phyloP scores from a whole-genome alignment of 164 flowering plant genomes.

The Tetracentron sinense region DNA sequence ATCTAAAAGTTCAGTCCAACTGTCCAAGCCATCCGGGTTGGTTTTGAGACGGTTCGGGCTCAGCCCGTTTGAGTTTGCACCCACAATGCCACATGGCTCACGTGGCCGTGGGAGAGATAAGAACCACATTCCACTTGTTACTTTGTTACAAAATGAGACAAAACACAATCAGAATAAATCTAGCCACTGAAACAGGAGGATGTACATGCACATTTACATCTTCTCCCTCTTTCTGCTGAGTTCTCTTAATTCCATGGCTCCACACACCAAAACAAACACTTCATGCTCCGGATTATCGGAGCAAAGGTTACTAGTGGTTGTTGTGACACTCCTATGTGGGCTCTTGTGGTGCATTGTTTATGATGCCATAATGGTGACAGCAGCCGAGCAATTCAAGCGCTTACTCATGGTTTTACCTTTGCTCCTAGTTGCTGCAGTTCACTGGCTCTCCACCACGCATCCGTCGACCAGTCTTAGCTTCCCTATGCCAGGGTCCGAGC shows the following conservation, averaged over 20 bases:
- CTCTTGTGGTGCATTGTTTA: conserved; percentile 29
- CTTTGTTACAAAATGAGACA: no score
- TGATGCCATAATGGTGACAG: conserved; percentile 36
- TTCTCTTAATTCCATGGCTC: conserved; percentile 27
- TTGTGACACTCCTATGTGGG: conserved; percentile 15
- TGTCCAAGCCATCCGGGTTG: no score
- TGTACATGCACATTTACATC: no score
- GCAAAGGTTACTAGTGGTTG: conserved; percentile 22
- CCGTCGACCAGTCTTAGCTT: conserved; percentile 16
- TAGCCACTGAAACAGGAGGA: no score
- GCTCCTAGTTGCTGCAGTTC: conserved; percentile 30
- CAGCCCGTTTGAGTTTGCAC: no score
- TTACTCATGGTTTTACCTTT: conserved; percentile 35
- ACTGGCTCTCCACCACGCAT: conserved; percentile 36
- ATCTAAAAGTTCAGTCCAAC: no score
- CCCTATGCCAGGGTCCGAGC: conserved; percentile 38
- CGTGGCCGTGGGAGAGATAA: no score
- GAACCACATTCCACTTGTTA: no score
- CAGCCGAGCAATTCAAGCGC: conserved; percentile 32
- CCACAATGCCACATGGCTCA: no score
- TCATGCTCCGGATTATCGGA: conserved; percentile 16
- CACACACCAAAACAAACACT: conserved; percentile 12
- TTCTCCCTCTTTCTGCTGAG: not conserved
- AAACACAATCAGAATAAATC: no score
- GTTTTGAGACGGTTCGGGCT: no score